Evolutionary conservation across 192 early-diverging fungal genomes (phyloP).

Genomic region (Umbelopsis vinacea): DNA sequence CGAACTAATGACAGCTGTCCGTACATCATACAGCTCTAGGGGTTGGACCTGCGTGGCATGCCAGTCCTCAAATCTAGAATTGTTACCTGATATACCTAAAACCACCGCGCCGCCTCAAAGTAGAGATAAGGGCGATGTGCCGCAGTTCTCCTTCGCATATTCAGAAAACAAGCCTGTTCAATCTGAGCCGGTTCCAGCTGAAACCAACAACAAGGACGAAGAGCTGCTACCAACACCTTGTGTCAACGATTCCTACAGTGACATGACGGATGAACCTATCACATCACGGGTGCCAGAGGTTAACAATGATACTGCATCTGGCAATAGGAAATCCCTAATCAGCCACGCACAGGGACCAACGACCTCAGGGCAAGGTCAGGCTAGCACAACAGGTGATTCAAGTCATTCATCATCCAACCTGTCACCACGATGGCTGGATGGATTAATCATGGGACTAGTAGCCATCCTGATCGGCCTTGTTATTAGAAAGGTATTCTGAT

Average conservation of each 20-base stretch:
- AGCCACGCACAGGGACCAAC: background rate
- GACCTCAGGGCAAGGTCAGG: background rate
- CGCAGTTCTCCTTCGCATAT: background rate
- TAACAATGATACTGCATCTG: background rate
- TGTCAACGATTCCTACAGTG: background rate
- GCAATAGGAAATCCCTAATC: too few relatives aligned
- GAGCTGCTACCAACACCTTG: background rate
- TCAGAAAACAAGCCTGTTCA: background rate
- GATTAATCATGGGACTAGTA: slow-evolving; percentile 36
- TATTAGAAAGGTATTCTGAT: slow-evolving; percentile 15
- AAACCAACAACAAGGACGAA: background rate
- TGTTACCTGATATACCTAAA: slow-evolving; percentile 40
- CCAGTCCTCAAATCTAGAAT: slow-evolving; percentile 35
- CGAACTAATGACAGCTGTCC: background rate
- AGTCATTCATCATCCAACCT: background rate
- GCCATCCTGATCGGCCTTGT: slow-evolving; percentile 35
- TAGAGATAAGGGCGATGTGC: background rate
- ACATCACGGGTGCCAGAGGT: background rate
- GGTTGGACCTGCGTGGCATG: slow-evolving; percentile 44
- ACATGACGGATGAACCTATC: background rate
- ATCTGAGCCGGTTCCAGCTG: background rate
- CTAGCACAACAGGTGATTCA: background rate
- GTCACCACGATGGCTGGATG: slow-evolving; percentile 42
- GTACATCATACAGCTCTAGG: slow-evolving; percentile 36
- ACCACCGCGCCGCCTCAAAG: background rate